These are phyloP conservation scores for Breynia disticha DNA, from an alignment of 441 rosid species.

Conservation along the genomic window DNA sequence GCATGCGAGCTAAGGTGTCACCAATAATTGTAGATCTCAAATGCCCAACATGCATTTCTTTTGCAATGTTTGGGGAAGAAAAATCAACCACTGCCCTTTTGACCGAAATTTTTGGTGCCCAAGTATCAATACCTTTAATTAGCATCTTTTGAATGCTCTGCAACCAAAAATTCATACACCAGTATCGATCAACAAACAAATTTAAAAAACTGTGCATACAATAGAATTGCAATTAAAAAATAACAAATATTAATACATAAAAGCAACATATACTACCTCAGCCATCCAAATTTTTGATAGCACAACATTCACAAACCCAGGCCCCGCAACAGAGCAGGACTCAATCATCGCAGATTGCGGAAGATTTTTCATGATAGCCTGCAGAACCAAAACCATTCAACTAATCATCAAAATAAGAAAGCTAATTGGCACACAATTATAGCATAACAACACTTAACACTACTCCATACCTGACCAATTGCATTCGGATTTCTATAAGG, in stretches of 20 bases:
- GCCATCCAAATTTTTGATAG: conserved; percentile 71
- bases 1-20: conserved; percentile 84
- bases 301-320: conserved; percentile 71
- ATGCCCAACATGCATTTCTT: conserved; percentile 98
- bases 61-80: conserved; percentile 94
- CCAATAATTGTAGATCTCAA: conserved; percentile 91
- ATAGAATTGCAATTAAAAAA: conserved; percentile 1
- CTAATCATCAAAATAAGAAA: neutral
- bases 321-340: conserved; percentile 71
- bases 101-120: conserved; percentile 56
- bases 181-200: conserved; percentile 1
- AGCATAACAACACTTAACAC: neutral
- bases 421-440: neutral
- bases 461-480: conserved; percentile 58
- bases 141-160: conserved; percentile 81
- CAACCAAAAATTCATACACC: conserved; percentile 5
- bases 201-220: too few relatives aligned
- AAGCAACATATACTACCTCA: conserved; percentile 31
- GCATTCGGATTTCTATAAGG: conserved; percentile 59
- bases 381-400: conserved; percentile 11
- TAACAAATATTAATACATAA: neutral
- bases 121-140: conserved; percentile 59
- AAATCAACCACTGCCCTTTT: conserved; percentile 81
- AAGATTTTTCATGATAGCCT: conserved; percentile 62
- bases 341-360: conserved; percentile 71